Evolutionary conservation across 1,284 basidiomycete genomes (phyloP).

Genomic region (Cryptococcus sp.): DNA sequence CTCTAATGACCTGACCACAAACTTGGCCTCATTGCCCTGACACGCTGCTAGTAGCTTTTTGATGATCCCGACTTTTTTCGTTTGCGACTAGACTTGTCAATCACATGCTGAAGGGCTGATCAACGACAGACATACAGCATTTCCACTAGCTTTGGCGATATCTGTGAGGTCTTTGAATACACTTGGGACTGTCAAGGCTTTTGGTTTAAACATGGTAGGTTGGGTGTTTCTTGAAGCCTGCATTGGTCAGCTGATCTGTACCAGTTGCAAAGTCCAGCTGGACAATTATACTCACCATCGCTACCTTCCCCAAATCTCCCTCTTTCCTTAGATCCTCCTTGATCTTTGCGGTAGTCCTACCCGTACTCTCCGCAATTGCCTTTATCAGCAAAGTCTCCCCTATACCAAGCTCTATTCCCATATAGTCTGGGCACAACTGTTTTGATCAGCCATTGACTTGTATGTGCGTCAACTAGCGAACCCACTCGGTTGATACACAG

Average conservation of each 20-base stretch:
- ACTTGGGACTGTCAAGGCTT: constrained; percentile 77
- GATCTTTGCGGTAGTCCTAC: constrained; percentile 72
- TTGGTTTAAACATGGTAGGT: constrained; percentile 91
- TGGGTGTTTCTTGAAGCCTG: constrained; percentile 91
- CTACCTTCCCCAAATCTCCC: constrained; percentile 92
- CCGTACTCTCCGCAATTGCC: constrained; percentile 91
- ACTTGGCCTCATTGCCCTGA: constrained; percentile 80
- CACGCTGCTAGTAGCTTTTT: constrained; percentile 91
- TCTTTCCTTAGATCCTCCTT: constrained; percentile 91
- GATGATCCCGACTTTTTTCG: constrained; percentile 91
- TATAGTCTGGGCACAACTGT: constrained; percentile 89
- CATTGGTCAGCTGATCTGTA: not conserved
- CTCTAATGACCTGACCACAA: constrained; percentile 90
- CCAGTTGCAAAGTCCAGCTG: not conserved
- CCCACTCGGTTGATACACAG: constrained; percentile 90
- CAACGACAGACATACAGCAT: constrained; percentile 56
- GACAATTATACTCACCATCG: constrained; percentile 60
- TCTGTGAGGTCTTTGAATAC: constrained; percentile 83
- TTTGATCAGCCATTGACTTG: not conserved
- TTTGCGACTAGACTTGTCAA: constrained; percentile 63
- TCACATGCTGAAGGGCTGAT: not conserved
- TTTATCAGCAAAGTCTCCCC: constrained; percentile 93
- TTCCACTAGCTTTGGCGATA: constrained; percentile 77
- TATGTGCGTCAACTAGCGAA: constrained; percentile 25
- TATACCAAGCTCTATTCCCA: constrained; percentile 92